Percentiles rank a stretch among this genome's conserved stretches.
Evolutionary conservation across 148 eudicot species (phyloP).

Genomic region (Rhododendron griersonianum): DNA sequence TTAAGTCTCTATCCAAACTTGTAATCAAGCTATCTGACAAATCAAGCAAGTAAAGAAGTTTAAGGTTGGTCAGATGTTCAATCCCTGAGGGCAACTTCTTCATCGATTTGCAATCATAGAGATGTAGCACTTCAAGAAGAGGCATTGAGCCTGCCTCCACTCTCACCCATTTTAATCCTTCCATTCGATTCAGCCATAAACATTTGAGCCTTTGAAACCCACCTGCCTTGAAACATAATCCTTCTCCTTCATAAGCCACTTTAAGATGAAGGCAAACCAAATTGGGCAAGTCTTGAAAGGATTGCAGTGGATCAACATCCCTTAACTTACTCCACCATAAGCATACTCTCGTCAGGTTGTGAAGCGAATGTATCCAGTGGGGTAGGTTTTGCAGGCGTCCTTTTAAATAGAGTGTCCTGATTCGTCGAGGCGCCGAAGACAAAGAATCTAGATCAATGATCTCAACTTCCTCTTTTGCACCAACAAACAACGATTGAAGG

Average conservation of each 20-base stretch:
- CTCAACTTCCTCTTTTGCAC: neutral
- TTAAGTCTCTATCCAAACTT: neutral
- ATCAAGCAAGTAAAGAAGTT: neutral
- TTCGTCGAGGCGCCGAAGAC: neutral
- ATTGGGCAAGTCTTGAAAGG: conserved; percentile 21
- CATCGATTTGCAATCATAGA: neutral
- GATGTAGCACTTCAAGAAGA: neutral
- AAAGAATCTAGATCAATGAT: neutral
- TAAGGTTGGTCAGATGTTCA: conserved; percentile 10
- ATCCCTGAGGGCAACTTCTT: conserved; percentile 2
- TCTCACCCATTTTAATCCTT: neutral
- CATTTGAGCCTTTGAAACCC: conserved; percentile 15
- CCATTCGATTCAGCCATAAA: neutral
- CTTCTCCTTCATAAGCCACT: conserved; percentile 16
- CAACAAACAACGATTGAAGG: neutral
- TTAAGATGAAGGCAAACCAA: neutral
- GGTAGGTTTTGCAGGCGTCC: neutral
- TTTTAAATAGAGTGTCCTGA: neutral
- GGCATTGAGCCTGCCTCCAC: neutral
- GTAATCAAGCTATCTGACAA: neutral
- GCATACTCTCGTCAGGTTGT: neutral
- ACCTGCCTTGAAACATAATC: conserved; percentile 15
- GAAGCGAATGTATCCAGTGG: neutral
- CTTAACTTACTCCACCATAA: neutral
- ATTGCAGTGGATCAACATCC: conserved; percentile 9